Conservation (phyloP, 139 green algal genomes). For the Eudorina sp. region DNA sequence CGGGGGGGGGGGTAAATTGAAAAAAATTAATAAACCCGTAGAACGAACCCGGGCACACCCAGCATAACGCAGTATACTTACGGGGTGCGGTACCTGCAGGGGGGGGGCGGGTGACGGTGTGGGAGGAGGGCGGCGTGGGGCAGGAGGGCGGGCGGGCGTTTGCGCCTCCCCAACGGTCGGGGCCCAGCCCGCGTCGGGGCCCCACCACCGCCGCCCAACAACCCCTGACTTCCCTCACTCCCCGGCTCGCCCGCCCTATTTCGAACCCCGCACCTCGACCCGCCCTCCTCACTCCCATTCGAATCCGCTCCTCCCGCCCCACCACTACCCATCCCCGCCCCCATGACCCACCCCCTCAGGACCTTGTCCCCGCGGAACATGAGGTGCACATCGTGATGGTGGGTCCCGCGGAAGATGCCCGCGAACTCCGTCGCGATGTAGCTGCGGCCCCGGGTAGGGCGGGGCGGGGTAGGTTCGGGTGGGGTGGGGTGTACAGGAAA, state of each 20-base stretch:
- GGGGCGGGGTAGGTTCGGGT: no score
- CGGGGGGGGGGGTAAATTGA: background rate
- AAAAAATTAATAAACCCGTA: no score
- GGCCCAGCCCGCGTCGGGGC: no score
- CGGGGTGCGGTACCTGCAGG: no score
- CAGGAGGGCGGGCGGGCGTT: no score
- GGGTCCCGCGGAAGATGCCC: conserved; percentile 92
- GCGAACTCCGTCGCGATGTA: conserved; percentile 98
- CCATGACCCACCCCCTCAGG: conserved; percentile 68
- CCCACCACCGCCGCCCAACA: no score
- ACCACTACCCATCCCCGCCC: background rate
- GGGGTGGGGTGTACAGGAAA: no score
- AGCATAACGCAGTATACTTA: no score
- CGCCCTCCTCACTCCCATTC: background rate
- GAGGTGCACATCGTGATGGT: conserved; percentile 74
- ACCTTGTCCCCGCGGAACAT: conserved; percentile 81
- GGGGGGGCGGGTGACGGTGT: no score
- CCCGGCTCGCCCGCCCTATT: background rate
- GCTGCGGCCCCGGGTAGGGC: conserved; percentile 53
- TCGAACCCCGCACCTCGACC: background rate
- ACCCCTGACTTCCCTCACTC: background rate
- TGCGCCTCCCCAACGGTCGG: no score
- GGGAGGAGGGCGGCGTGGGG: no score
- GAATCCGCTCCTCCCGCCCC: background rate
- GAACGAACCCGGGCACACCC: no score